Conservation (phyloP, 345 rosid species). For the Eucalyptus viminalis region DNA sequence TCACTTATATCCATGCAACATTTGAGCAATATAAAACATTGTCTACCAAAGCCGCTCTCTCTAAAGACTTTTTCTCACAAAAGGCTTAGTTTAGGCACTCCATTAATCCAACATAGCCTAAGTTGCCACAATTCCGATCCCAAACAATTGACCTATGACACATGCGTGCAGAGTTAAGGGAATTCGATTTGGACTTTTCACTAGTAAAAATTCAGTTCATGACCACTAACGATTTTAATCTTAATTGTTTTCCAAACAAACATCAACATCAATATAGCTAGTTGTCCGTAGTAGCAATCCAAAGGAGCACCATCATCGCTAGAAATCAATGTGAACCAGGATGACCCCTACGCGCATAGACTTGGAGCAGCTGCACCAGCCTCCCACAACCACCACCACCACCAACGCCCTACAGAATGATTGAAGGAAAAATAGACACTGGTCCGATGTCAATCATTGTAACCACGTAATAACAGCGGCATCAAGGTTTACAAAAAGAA, state of each 20-base stretch:
- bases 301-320: not conserved
- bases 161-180: not conserved
- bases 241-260: not conserved
- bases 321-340: not conserved
- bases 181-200: not conserved
- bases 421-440: not conserved
- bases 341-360: not conserved
- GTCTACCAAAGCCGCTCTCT: too few species aligned
- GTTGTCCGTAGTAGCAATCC: not conserved
- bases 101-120: not conserved
- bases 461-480: too few species aligned
- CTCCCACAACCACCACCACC: not conserved
- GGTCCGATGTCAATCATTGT: not conserved
- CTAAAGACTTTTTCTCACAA: too few species aligned
- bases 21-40: not conserved
- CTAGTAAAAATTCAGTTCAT: not conserved
- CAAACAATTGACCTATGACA: too few species aligned
- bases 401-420: not conserved
- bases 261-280: not conserved
- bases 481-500: too few species aligned
- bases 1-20: not conserved
- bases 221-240: not conserved
- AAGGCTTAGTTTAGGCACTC: not conserved
- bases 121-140: not conserved
- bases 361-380: not conserved